Evolutionary conservation across 2,329 filamentous ascomycete species (phyloP), one percentile per base, ranked within the genome.

Genomic region (Colletotrichum kahawae): DNA sequence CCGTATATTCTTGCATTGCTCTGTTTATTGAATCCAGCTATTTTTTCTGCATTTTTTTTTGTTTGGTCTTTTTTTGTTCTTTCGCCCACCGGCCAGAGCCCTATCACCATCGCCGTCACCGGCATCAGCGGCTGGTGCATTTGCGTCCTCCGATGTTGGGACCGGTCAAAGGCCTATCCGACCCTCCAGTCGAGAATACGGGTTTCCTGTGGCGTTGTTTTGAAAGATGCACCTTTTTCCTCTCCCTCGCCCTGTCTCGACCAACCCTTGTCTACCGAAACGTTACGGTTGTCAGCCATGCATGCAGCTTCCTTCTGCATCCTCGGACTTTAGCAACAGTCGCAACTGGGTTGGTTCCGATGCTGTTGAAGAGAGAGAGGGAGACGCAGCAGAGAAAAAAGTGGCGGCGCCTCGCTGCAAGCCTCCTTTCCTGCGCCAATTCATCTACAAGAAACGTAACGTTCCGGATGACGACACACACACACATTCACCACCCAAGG

Each of bases 141-240:
- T 31, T 21, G 29, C 43, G 56, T n/a, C 48, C 56, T 59, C 56
- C 56, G 16, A n/a, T 13, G 3, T 16, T 31, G 14, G 29, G 2
- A 21, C 31, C 33, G 57, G 27, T 33, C 57, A 60, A 60, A 60
- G 18, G 18, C n/a, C 24, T 27, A 59, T 59, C 69, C 51, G 69
- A 67, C 69, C 69, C 51, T 71, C 69, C 69, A 66, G 31, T 21
- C n/a, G 70, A 36, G 54, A 68, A 54, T 51, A 62, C 51, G 64
- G 54, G 60, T 4, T 33, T n/a, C 12, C 13, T 38, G 60, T 63
- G 60, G 60, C 60, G 59, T 63, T 34, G 33, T 27, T 63, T 27
- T n/a, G 21, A 43, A 38, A 63, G 34, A 63, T 63, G 60, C 60
- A 63, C 60, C 13, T 36, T 7, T 48, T 48, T 7, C 9, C 9